phyloP scores from a whole-genome alignment of 2,329 filamentous ascomycete genomes.

The Fusarium pseudoanthophilum region DNA sequence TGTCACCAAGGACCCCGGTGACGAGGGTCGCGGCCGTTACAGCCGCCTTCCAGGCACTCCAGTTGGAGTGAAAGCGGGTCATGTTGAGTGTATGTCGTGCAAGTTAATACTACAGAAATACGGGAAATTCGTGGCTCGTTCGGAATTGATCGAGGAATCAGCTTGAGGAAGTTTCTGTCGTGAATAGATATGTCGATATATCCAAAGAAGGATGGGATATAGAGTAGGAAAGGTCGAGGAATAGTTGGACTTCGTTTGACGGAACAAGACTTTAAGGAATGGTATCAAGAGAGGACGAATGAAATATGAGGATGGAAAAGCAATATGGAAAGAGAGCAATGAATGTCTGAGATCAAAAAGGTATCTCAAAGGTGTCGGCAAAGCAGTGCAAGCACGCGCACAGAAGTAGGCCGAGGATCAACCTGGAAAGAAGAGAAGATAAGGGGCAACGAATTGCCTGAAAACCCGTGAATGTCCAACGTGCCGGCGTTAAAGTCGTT shows the following conservation, averaged over 20 bases:
- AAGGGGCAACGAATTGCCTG: slow-evolving; percentile 40
- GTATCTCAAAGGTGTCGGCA: slow-evolving; percentile 37
- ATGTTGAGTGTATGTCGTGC: slow-evolving; percentile 44
- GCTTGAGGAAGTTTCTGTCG: slow-evolving; percentile 35
- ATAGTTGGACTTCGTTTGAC: slow-evolving; percentile 25
- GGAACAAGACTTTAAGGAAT: slow-evolving; percentile 32
- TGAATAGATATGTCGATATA: slow-evolving; percentile 32
- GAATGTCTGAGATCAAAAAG: slow-evolving; percentile 32
- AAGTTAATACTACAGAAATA: slow-evolving; percentile 34
- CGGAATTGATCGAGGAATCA: slow-evolving; percentile 28
- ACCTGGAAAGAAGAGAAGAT: slow-evolving; percentile 57
- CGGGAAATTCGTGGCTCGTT: slow-evolving; percentile 41
- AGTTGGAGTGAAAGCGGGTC: slow-evolving; percentile 46
- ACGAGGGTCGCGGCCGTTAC: slow-evolving; percentile 51
- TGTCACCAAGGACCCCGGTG: slow-evolving; percentile 67
- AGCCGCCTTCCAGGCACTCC: slow-evolving; percentile 49
- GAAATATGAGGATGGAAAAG: slow-evolving; percentile 8
- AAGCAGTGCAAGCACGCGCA: slow-evolving; percentile 45
- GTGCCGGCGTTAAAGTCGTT: slow-evolving; percentile 39
- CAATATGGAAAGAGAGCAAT: slow-evolving; percentile 25
- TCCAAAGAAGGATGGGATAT: slow-evolving; percentile 23
- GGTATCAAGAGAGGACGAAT: slow-evolving; percentile 39
- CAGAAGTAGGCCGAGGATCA: slow-evolving; percentile 65
- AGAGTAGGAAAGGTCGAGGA: slow-evolving; percentile 20
- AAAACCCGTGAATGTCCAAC: slow-evolving; percentile 41